Base-by-base conservation (phyloP, 108 stramenopile species). In the Cyclotella sp. region DNA sequence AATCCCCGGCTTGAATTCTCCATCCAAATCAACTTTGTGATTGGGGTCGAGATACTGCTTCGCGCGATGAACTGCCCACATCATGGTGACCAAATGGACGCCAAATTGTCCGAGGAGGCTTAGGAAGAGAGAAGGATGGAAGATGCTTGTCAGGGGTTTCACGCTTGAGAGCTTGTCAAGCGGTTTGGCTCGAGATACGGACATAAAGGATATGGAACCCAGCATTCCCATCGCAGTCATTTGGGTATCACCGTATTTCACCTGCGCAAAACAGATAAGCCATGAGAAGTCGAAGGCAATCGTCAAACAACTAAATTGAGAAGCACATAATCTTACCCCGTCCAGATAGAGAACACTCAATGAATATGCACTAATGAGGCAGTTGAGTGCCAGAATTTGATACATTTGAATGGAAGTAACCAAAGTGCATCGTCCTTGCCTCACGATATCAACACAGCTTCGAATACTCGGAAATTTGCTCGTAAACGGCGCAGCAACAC, bases 371-470 rank as follows among this genome's bases (percentile, higher is more conserved):
- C 94, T 95, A 74, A 99, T 99, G 34, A 97, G 84, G 69, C 97
- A 97, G 75, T 98, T 95, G 55, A 99, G 88, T 10, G 96, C 97
- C 86, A 99, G 75, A 53, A 99, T 99, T 91, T 99, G 98, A 66
- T 96, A 94, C 93, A 94, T 95, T 86, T 95, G 93, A 63, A 97
- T 89, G 41, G 87, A 92, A 14, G 95, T 95, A 1, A 96, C 90
- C 18, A 96, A 85, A 4, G 95, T 96, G 73, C 95, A 97, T 4
- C 95, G 84, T 26, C 97, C 95, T 74, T 98, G 98, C 22, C 98
- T 90, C 64, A 98, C 93, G 58, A 98, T 97, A 82, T 98, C 98
- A 0, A 98, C 96, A 64, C 94, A 95, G 78, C 93, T 97, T 51
- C 88, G 88, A 73, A 98, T 98, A 60, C 94, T 96, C 12, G 98